Evolutionary conservation across 2,329 filamentous ascomycete genomes (phyloP).

Genomic region (Pezicula neosporulosa): DNA sequence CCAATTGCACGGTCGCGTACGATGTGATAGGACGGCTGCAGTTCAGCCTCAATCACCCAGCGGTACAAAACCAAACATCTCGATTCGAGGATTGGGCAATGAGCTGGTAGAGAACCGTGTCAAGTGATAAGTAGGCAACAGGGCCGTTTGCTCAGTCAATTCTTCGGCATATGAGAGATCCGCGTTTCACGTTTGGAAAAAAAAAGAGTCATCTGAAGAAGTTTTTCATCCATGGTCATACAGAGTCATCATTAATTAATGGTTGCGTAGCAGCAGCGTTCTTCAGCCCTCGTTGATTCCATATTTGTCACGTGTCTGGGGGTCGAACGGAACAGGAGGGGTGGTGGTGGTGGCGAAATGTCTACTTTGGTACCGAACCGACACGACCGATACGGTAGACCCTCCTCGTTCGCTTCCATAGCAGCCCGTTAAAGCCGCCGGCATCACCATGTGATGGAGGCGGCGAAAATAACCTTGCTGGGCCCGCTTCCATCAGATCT

Average conservation of each 20-base stretch:
- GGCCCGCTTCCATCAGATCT: too few species aligned
- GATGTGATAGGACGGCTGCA: not conserved
- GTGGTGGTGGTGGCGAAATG: not conserved
- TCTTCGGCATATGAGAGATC: not conserved
- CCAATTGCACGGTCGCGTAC: not conserved
- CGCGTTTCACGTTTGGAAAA: not conserved
- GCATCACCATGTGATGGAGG: not conserved
- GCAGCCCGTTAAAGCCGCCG: not conserved
- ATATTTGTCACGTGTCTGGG: not conserved
- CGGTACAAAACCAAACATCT: not conserved
- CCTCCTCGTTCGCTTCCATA: too few species aligned
- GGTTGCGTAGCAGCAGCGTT: not conserved
- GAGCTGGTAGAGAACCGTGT: not conserved
- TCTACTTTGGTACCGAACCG: too few species aligned
- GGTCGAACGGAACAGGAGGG: not conserved
- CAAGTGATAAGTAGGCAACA: not conserved
- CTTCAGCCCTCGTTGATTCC: not conserved
- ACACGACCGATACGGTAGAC: too few species aligned
- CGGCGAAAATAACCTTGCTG: not conserved
- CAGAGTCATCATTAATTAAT: too few species aligned
- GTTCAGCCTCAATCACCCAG: slow-evolving; percentile 1
- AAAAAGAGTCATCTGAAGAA: slow-evolving; percentile 1
- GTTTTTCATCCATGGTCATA: not conserved
- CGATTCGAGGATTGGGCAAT: not conserved
- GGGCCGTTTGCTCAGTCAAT: not conserved